Percentiles rank a stretch among this genome's conserved stretches.
Evolutionary conservation across 2,329 filamentous ascomycete genomes (phyloP).

Genomic region (Ophiostoma ips): DNA sequence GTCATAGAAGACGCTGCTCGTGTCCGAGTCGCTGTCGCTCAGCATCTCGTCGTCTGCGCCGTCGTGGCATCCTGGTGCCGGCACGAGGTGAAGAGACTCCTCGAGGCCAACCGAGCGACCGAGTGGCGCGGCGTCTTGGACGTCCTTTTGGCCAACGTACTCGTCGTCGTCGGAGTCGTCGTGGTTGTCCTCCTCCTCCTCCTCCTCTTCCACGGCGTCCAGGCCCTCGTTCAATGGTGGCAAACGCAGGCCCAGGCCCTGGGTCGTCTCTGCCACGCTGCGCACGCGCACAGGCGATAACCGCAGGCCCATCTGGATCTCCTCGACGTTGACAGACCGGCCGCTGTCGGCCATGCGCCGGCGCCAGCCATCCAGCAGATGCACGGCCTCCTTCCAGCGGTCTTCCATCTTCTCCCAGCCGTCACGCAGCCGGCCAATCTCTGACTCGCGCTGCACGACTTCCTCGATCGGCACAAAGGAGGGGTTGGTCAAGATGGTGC

Average conservation of each 20-base stretch:
- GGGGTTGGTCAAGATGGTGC: conserved; percentile 78
- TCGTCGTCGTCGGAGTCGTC: conserved; percentile 15
- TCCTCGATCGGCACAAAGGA: conserved; percentile 94
- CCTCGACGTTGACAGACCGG: conserved; percentile 53
- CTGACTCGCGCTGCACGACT: conserved; percentile 80
- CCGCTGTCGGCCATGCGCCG: conserved; percentile 61
- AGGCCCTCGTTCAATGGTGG: conserved; percentile 17
- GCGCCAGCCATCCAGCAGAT: conserved; percentile 86
- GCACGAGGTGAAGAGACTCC: conserved; percentile 28
- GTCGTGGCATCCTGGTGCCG: conserved; percentile 20
- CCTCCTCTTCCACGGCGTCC: conserved; percentile 12
- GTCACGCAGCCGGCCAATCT: conserved; percentile 68
- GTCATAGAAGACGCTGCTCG: conserved; percentile 31
- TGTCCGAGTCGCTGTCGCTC: conserved; percentile 24
- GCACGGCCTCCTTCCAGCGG: conserved; percentile 78
- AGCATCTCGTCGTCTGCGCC: conserved; percentile 15
- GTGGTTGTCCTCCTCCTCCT: conserved; percentile 10
- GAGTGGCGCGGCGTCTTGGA: background rate
- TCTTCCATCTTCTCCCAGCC: conserved; percentile 91
- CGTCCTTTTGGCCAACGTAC: conserved; percentile 14
- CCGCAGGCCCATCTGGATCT: conserved; percentile 53
- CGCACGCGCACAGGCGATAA: conserved; percentile 44
- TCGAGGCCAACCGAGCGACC: conserved; percentile 19
- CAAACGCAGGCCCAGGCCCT: conserved; percentile 25
- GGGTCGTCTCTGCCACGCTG: conserved; percentile 33